Conservation (phyloP, 2,329 filamentous ascomycete genomes). For the Coniochaeta sp. region DNA sequence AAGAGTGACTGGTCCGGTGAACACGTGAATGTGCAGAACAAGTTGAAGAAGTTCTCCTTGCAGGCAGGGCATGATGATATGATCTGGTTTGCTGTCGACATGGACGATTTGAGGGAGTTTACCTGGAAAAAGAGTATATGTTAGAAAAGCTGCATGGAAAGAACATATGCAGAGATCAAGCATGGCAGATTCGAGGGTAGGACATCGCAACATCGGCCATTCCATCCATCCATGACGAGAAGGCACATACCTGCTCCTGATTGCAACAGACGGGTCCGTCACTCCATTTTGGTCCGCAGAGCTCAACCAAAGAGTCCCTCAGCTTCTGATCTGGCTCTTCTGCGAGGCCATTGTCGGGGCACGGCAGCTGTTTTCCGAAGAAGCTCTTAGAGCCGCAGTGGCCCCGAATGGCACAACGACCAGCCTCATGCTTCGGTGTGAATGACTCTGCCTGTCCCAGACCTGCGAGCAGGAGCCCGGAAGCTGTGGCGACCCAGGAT, state of each 20-base stretch:
- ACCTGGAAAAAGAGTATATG: conserved; percentile 42
- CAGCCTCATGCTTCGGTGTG: conserved; percentile 69
- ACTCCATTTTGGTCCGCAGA: conserved; percentile 85
- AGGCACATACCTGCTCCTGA: conserved; percentile 57
- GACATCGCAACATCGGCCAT: not conserved
- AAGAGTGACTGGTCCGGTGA: conserved; percentile 95
- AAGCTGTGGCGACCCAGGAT: conserved; percentile 22
- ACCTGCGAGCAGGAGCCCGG: conserved; percentile 25
- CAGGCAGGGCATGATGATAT: conserved; percentile 93
- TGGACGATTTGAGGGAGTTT: conserved; percentile 70
- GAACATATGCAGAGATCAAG: not conserved
- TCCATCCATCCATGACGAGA: not conserved
- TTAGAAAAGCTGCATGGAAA: not conserved
- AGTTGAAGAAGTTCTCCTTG: conserved; percentile 96
- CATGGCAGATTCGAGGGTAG: too few relatives aligned
- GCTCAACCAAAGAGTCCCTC: conserved; percentile 68
- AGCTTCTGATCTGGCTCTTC: conserved; percentile 63
- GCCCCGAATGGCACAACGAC: conserved; percentile 82
- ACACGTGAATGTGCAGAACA: conserved; percentile 97
- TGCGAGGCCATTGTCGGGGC: conserved; percentile 82
- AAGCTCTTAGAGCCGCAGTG: conserved; percentile 87
- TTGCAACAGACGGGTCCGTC: conserved; percentile 80
- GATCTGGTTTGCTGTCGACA: conserved; percentile 80
- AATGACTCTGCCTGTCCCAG: conserved; percentile 19
- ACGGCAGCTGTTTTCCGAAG: conserved; percentile 85